Conservation (phyloP, 1,284 basidiomycete species). For the Cryptococcus sp. region DNA sequence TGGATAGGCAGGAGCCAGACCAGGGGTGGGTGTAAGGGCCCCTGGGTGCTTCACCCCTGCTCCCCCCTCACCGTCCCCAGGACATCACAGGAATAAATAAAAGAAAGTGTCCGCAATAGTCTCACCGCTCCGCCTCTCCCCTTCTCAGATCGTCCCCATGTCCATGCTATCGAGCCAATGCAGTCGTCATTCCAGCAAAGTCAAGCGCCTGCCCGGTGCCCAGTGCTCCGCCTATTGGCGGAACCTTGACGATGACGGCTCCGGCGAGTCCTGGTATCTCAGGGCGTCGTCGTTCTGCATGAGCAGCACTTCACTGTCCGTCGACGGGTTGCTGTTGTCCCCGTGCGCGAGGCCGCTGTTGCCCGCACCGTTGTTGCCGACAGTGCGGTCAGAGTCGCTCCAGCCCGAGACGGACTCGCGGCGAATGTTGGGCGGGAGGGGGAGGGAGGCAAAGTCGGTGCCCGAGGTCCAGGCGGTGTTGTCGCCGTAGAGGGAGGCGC, state of each 20-base stretch:
- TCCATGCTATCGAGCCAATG: background rate
- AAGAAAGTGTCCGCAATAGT: no score
- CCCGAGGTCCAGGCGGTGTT: constrained; percentile 23
- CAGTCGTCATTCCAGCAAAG: background rate
- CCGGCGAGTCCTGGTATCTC: constrained; percentile 12
- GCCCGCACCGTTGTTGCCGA: background rate
- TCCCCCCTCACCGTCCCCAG: no score
- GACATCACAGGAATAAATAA: no score
- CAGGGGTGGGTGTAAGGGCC: no score
- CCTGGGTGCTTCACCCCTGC: no score
- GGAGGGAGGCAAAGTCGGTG: constrained; percentile 16
- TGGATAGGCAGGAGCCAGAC: no score
- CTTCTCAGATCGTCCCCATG: no score
- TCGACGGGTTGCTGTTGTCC: background rate
- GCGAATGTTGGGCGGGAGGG: constrained; percentile 38
- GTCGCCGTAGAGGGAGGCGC: constrained; percentile 25
- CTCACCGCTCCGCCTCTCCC: no score
- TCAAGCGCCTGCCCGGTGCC: background rate
- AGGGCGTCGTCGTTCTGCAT: constrained; percentile 5
- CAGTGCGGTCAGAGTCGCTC: constrained; percentile 18
- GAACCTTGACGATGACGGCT: background rate
- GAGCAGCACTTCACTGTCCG: constrained; percentile 27
- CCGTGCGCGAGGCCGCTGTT: background rate
- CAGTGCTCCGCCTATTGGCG: background rate
- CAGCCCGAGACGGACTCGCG: constrained; percentile 27